Evolutionary conservation across 2,329 filamentous ascomycete species (phyloP), one percentile per base, ranked within the genome.

Genomic region (Ophiocordyceps camponoti-rufipedis): DNA sequence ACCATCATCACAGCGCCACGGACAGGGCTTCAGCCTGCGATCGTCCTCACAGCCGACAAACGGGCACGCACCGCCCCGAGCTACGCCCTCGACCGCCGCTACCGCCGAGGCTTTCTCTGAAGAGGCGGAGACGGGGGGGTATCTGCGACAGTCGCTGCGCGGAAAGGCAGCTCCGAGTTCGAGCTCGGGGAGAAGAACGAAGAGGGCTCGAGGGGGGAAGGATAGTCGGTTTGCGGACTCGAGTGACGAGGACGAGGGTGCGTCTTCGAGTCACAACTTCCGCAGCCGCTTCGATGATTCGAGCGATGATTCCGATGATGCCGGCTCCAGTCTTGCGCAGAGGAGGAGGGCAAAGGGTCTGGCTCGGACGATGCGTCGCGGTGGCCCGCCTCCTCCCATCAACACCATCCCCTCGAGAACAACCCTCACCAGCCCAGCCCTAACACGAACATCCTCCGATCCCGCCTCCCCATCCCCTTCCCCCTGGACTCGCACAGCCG

Each of bases 41-140:
- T 82, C 82, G 0, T 52, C 83, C 39, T 88, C 83, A 2, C 85
- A 83, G 0, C 65, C 73, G 10, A 59, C 69, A 39, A 7, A 38
- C 8, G 33, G 13, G 4, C 11, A 38, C 16, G 33, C 33, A 8
- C 3, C n/a, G 33, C 32, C 12, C 32, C 32, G 32, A 14, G n/a
- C 32, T 12, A 14, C 32, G 12, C 13, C 6, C 3, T 3, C 23
- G 3, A 23, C 23, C 23, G 23, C 5, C 23, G 5, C 23, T 5
- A 23, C 23, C 3, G 23, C 23, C 23, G 23, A 23, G 23, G 5
- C 23, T 23, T n/a, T n/a, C n/a, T n/a, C n/a, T n/a, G n/a, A n/a
- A n/a, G n/a, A n/a, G n/a, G 23, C 23, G 23, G 23, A 23, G 5
- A 23, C 23, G 5, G 49, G 53, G 2, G 49, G 54, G 10, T 69